Conservation (phyloP, 495 filamentous ascomycete species). For the Penicillium salamii region DNA sequence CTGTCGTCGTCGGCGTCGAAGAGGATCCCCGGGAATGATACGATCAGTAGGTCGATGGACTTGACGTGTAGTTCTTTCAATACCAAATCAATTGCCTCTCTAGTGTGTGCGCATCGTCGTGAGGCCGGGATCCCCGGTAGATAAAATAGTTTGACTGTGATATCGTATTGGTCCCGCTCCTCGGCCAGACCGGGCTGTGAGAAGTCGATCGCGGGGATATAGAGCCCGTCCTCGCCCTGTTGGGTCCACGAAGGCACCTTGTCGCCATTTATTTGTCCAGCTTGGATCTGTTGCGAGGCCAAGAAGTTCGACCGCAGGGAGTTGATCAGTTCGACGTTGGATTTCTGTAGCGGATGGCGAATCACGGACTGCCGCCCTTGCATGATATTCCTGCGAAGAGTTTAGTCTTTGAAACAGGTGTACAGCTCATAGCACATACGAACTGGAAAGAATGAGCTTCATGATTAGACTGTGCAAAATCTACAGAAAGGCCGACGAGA, state of each 20-base stretch:
- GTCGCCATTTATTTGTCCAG: conserved; percentile 12
- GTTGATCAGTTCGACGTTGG: conserved; percentile 83
- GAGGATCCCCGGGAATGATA: conserved; percentile 88
- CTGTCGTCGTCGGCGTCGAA: conserved; percentile 92
- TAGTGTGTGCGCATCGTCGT: conserved; percentile 61
- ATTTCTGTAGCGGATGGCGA: conserved; percentile 70
- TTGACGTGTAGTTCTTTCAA: conserved; percentile 70
- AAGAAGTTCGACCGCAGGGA: conserved; percentile 80
- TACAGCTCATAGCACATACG: conserved; percentile 49
- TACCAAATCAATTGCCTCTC: conserved; percentile 75
- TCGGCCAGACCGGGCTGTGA: conserved; percentile 67
- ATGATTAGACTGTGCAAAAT: conserved; percentile 36
- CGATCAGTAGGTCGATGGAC: conserved; percentile 83
- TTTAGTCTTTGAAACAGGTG: conserved; percentile 4
- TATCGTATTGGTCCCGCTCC: conserved; percentile 79
- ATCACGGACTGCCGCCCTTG: conserved; percentile 72
- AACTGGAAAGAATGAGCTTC: conserved; percentile 86
- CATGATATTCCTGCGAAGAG: conserved; percentile 72
- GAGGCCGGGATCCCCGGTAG: conserved; percentile 64
- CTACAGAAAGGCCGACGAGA: background rate
- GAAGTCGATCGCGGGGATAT: conserved; percentile 76
- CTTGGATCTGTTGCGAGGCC: conserved; percentile 61
- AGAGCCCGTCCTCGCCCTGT: conserved; percentile 56
- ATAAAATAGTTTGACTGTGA: conserved; percentile 92
- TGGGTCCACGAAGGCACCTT: conserved; percentile 59